Evolutionary conservation across 2,329 filamentous ascomycete species (phyloP).

Genomic region (Endoconidiophora polonica): DNA sequence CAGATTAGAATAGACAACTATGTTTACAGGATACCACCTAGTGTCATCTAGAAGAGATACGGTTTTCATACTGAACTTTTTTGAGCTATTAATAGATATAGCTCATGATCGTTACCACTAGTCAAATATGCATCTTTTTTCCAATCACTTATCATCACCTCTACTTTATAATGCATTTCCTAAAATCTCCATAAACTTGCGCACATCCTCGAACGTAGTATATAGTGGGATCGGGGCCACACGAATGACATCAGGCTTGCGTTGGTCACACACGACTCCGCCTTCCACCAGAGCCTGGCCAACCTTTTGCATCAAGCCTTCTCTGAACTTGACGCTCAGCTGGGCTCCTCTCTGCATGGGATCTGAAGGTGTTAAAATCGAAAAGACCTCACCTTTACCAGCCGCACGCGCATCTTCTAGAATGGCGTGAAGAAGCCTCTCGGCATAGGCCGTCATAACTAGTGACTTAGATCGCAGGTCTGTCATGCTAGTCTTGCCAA

Average conservation of each 20-base stretch:
- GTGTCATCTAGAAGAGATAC: too few relatives aligned
- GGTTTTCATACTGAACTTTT: too few relatives aligned
- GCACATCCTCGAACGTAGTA: slow-evolving; percentile 61
- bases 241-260: slow-evolving; percentile 70
- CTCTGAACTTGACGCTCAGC: slow-evolving; percentile 52
- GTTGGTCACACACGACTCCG: slow-evolving; percentile 65
- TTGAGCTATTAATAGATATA: background rate
- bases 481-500: slow-evolving; percentile 52
- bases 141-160: background rate
- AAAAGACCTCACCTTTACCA: slow-evolving; percentile 28
- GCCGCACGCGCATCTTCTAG: slow-evolving; percentile 24
- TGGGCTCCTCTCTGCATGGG: slow-evolving; percentile 59
- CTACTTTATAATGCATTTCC: slow-evolving; percentile 18
- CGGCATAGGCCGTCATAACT: slow-evolving; percentile 59
- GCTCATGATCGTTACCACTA: background rate
- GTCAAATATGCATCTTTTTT: background rate
- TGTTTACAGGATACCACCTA: too few relatives aligned
- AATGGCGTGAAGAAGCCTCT: slow-evolving; percentile 53
- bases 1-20: too few relatives aligned
- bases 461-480: slow-evolving; percentile 55
- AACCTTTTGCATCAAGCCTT: slow-evolving; percentile 55
- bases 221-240: slow-evolving; percentile 75
- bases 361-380: slow-evolving; percentile 52
- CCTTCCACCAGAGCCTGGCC: slow-evolving; percentile 44
- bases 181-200: slow-evolving; percentile 29